These are phyloP conservation scores for Citrus reticulata DNA, from an alignment of 345 rosid genomes.

Conservation along the genomic window DNA sequence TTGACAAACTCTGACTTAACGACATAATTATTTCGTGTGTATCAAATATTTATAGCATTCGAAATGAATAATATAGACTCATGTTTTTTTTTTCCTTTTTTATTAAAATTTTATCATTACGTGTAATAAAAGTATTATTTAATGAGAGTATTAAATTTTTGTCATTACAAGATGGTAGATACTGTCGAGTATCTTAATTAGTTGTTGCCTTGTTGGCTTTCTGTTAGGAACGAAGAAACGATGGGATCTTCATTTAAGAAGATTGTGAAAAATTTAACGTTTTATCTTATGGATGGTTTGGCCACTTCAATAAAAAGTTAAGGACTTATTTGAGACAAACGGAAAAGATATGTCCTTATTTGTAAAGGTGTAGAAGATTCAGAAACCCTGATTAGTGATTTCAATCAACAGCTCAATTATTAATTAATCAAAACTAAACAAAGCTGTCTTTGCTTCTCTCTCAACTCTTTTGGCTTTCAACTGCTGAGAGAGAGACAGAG, in stretches of 20 bases:
- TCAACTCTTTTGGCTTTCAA: background rate
- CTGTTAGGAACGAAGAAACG: too few species aligned
- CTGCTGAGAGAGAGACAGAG: background rate
- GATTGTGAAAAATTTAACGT: too few species aligned
- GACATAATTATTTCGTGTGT: background rate
- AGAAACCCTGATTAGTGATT: background rate
- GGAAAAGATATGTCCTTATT: background rate
- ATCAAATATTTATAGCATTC: too few species aligned
- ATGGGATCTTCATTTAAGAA: too few species aligned
- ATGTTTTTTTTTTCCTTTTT: too few species aligned
- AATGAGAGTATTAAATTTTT: too few species aligned
- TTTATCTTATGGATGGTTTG: background rate
- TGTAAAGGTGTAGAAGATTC: background rate
- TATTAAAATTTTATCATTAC: too few species aligned
- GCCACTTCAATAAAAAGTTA: background rate
- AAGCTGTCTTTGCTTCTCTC: background rate
- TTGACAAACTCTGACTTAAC: too few species aligned
- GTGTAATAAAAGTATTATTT: too few species aligned
- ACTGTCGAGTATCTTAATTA: background rate
- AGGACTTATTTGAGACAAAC: background rate
- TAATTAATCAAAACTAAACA: background rate
- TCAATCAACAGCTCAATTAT: too few species aligned
- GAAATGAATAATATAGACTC: too few species aligned
- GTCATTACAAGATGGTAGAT: background rate
- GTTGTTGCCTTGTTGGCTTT: background rate